These are phyloP conservation scores for Linanthus parryae DNA, from an alignment of 148 eudicot species.

Conservation along the genomic window DNA sequence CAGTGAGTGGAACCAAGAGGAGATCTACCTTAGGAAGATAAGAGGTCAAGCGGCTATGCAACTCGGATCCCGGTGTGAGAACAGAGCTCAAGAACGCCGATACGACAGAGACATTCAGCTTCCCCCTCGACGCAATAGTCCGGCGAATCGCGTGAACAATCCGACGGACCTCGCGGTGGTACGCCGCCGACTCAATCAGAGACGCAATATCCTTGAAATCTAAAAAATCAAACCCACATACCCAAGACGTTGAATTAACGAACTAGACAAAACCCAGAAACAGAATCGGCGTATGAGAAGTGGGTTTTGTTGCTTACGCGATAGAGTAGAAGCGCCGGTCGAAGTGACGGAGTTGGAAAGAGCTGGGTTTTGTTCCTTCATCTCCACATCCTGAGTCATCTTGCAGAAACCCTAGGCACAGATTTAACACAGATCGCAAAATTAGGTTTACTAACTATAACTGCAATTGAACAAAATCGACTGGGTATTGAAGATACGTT, in stretches of 20 bases:
- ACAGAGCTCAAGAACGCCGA: constrained; percentile 55
- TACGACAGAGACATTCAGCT: constrained; percentile 57
- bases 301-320: constrained; percentile 31
- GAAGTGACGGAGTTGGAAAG: constrained; percentile 55
- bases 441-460: too few species aligned
- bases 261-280: too few species aligned
- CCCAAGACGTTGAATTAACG: too few species aligned
- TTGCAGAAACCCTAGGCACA: constrained; percentile 14
- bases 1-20: not conserved
- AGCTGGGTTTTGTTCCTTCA: constrained; percentile 66
- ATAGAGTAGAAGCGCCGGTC: constrained; percentile 43
- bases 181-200: constrained; percentile 66
- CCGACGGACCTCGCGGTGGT: constrained; percentile 65
- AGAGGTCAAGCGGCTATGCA: constrained; percentile 46
- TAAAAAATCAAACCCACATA: constrained; percentile 16
- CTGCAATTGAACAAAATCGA: too few species aligned
- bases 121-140: constrained; percentile 57
- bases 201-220: constrained; percentile 84
- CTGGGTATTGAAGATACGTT: too few species aligned
- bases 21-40: constrained; percentile 70
- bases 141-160: constrained; percentile 69
- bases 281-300: not conserved
- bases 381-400: constrained; percentile 88
- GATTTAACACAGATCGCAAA: too few species aligned
- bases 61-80: constrained; percentile 71